Evolutionary conservation across 2,329 filamentous ascomycete species (phyloP), one percentile per base, ranked within the genome.

Genomic region (Colletotrichum siamense): DNA sequence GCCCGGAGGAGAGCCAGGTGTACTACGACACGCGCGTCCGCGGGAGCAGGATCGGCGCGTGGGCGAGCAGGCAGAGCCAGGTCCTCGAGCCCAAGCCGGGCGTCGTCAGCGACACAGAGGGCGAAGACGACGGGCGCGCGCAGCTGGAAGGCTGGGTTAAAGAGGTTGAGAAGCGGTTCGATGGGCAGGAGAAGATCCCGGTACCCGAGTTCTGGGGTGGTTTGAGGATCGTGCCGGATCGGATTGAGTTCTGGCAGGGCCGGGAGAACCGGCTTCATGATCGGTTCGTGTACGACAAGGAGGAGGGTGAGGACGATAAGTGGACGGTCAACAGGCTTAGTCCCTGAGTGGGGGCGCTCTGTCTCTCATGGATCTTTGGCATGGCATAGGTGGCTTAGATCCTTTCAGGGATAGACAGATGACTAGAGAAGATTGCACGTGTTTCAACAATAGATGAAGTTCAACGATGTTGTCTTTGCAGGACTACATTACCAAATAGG

Each of bases 171-270:
- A 87, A 90, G 83, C 90, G 88, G 79, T 99, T 98, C 83, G 90
- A 93, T 57, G 95, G 92, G 3, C 82, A 91, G 78, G 94, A 98
- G 32, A 86, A 94, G 73, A 98, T 99, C 79, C 96, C 96, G 2
- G 93, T 98, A 66, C 97, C 97, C 6, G 93, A 95, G 12, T 98
- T 98, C 84, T 99, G 97, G 97, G 97, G 97, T 34, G 97, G 97
- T 0, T 83, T 98, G 83, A 92, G 96, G 80, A 91, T 99, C 76
- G 90, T 96, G 78, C 96, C 97, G 1, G 94, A 96, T 82, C 91
- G 92, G 80, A 90, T 99, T 65, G 97, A 99, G 89, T 99, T 99
- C 84, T 99, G 97, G 92, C 96, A 98, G 88, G 97, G 97, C 4
- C 91, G 97, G 81, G 91, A 95, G 82, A 98, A 94, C 86, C 90